A percentile compares a stretch with the other conserved stretches of the same genome.
These are phyloP conservation scores for Tolypocladium inflatum DNA, from an alignment of 2,329 filamentous ascomycete species.

Conservation along the genomic window DNA sequence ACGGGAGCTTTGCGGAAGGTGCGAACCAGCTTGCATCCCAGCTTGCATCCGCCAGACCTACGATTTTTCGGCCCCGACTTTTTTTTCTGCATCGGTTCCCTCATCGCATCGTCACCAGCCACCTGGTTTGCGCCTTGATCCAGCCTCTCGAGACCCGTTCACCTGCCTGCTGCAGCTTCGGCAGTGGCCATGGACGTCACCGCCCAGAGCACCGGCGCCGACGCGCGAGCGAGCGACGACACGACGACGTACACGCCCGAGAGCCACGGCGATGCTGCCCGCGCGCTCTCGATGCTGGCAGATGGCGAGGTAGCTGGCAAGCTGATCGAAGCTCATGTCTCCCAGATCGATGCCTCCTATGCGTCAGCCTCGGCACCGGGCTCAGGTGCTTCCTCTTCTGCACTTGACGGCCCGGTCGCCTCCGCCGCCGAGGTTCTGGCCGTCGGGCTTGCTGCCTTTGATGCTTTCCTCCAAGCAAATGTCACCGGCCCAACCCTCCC, in stretches of 20 bases:
- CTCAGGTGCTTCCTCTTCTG: not conserved
- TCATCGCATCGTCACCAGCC: not conserved
- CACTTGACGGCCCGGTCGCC: not conserved
- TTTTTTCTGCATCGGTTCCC: not conserved
- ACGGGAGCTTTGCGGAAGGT: not conserved
- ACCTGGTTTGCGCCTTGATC: not conserved
- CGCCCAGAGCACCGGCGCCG: not conserved
- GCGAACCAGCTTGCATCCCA: too few species aligned
- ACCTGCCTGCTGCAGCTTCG: not conserved
- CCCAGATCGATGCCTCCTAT: not conserved
- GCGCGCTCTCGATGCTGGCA: slow-evolving; percentile 6
- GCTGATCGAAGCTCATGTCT: slow-evolving; percentile 5
- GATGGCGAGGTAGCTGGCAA: slow-evolving; percentile 2
- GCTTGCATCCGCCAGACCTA: not conserved
- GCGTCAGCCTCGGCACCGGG: not conserved
- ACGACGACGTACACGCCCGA: not conserved
- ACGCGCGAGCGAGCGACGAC: not conserved
- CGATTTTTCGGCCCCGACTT: not conserved
- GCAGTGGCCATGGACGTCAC: not conserved
- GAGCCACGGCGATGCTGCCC: slow-evolving; percentile 3
- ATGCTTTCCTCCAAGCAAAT: slow-evolving; percentile 77
- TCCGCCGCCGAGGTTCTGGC: slow-evolving; percentile 10
- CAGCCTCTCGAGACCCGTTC: not conserved
- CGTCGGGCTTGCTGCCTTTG: slow-evolving; percentile 36
- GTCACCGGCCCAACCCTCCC: slow-evolving; percentile 77